phyloP scores from a whole-genome alignment of 2,329 filamentous ascomycete species.

The Paracorniculantispora psalliotae region DNA sequence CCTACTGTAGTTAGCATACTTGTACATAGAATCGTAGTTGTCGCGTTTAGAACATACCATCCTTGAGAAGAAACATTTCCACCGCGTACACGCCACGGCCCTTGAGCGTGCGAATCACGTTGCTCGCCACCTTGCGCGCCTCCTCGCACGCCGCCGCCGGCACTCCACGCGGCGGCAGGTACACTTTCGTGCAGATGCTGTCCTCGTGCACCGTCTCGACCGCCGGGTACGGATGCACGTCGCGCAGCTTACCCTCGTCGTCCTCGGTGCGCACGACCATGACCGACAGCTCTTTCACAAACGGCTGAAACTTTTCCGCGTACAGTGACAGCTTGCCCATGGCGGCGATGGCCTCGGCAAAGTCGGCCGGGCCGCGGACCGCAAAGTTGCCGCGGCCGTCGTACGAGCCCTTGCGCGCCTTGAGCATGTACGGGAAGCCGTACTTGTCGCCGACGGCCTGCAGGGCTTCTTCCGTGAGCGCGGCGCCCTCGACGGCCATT shows the following conservation, averaged over 20 bases:
- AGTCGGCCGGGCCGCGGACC: constrained; percentile 39
- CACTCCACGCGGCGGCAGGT: constrained; percentile 73
- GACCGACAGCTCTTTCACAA: constrained; percentile 81
- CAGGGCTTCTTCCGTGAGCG: constrained; percentile 56
- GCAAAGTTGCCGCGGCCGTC: constrained; percentile 73
- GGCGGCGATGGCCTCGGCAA: constrained; percentile 60
- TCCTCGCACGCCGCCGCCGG: constrained; percentile 52
- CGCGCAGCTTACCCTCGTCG: constrained; percentile 42
- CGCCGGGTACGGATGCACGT: constrained; percentile 69
- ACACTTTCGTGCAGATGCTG: constrained; percentile 90
- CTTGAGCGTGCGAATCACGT: constrained; percentile 73
- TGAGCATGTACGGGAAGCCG: constrained; percentile 87
- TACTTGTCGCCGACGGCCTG: constrained; percentile 57
- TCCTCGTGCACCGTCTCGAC: constrained; percentile 96
- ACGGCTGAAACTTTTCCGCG: constrained; percentile 84
- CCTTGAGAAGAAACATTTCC: constrained; percentile 83
- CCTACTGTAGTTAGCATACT: too few species aligned
- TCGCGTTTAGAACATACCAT: constrained; percentile 42
- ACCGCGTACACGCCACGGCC: constrained; percentile 94
- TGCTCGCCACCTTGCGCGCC: constrained; percentile 71
- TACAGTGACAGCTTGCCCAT: constrained; percentile 72
- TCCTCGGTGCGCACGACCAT: constrained; percentile 92
- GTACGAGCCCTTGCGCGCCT: constrained; percentile 84
- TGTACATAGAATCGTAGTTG: too few species aligned
- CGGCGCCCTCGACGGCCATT: constrained; percentile 52